Base-by-base conservation (phyloP, 1,284 basidiomycete genomes). In the Malassezia pachydermatis region DNA sequence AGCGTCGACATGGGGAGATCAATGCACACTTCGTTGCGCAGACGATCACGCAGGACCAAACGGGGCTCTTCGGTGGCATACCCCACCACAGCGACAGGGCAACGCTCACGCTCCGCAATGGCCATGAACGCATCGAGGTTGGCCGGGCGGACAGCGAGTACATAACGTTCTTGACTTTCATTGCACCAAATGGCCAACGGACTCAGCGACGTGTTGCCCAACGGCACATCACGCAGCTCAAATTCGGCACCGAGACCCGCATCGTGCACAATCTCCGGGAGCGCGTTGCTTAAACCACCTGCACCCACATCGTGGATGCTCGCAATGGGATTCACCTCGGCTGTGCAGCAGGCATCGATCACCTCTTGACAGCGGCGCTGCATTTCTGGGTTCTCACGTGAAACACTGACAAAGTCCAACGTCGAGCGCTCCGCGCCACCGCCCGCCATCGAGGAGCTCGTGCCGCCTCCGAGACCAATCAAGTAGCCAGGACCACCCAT, bases 131-230 rank as follows among this genome's bases (percentile, higher is more conserved):
- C 51, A 6, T 58, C 51, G 9, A 70, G 54, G 32, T 69, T 56
- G 29, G 53, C 54, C 17, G 55, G 58, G 36, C 48, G 43, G 37
- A 70, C 67, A 19, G 68, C 94, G 25, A 98, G 79, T 27, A 98
- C 94, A 70, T 98, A 98, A 36, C 94, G 83, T 71, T 99, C 92
- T 76, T 99, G 92, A 58, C 83, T 86, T 75, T 99, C 94, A 74
- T 99, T 99, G 74, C 94, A 98, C 92, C 92, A 99, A 54, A 98
- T 96, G 76, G 96, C 92, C 89, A 98, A 95, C 0, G 92, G 94
- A 8, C 86, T 90, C 87, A 99, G 88, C 38, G 84, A 83, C 25
- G 80, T 78, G 73, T 98, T 94, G 30, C 88, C 92, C 37, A 95
- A 81, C 22, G 87, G 79, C 7, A 98, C 82, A 61, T 96, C 86